Base-by-base conservation (phyloP, 139 green algal species). In the Picocystis salinarum region DNA sequence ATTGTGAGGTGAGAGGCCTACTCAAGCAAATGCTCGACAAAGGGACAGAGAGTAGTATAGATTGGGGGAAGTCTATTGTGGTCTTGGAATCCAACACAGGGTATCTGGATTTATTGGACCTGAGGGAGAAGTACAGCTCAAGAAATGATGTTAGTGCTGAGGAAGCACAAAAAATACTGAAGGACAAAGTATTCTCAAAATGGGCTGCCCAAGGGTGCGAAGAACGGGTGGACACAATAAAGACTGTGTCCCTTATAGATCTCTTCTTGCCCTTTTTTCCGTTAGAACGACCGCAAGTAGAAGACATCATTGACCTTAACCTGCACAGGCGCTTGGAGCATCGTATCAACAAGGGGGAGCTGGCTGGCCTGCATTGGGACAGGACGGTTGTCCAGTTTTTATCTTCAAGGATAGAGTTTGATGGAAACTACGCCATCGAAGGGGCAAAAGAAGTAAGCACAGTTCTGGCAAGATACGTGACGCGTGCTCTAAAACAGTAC, bases 11-110 rank as follows among this genome's bases (percentile, higher is more conserved):
- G 26, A 28, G 46, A 17, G 27, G 45, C 31, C 17, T 48, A 31
- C 45, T 47, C 19, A 52, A 48, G 30, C 45, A 52, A 31, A 22
- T 48, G 10, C 20, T 48, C 20, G 29, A 48, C 28, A 47, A 47
- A 48, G 28, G 45, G 6, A 6, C 47, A 17, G 40, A 23, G 3
- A 31, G 37, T 13, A 36, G 20, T 4, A 24, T 39, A 3, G 31
- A 45, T 6, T 9, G 33, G 25, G 12, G 20, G 3, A 4, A 19
- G 18, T 66, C 76, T 2, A 71, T 93, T 6, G 40, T 93, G 5
- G 45, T 93, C 17, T 47, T 93, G 19, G 82, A 93, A 55, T 79
- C 69, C 22, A 93, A 93, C 59, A 55, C 72, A 19, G 82, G 82
- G 4, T 85, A 83, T 31, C 48, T 62, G 28, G 58, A 82, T 23